Evolutionary conservation across 2,329 filamentous ascomycete genomes (phyloP).

Genomic region (Domatiomyces globalis): DNA sequence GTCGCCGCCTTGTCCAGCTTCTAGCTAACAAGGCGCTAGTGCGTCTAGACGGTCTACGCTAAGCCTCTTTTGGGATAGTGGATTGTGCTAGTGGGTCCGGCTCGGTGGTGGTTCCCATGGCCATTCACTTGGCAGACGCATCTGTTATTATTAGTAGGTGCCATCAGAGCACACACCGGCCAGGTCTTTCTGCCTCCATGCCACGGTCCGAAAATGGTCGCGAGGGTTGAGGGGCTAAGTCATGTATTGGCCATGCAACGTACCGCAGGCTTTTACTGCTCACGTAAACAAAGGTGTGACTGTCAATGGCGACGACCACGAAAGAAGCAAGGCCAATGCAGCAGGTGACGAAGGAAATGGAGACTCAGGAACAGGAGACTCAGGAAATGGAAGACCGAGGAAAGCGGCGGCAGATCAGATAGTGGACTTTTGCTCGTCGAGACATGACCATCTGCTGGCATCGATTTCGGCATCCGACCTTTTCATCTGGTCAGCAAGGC

Average conservation of each 20-base stretch:
- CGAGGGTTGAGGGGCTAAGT: conserved; percentile 7
- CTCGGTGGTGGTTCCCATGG: background rate
- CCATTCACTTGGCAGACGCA: background rate
- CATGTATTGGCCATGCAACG: conserved; percentile 39
- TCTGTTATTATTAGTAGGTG: background rate
- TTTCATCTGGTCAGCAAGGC: conserved; percentile 96
- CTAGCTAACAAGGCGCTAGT: background rate
- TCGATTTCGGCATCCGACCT: conserved; percentile 74
- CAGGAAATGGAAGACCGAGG: background rate
- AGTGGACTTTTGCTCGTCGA: conserved; percentile 59
- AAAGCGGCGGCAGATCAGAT: conserved; percentile 28
- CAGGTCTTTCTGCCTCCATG: background rate
- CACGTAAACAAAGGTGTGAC: conserved; percentile 29
- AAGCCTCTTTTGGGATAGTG: background rate
- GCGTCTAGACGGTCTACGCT: background rate
- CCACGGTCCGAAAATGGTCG: conserved; percentile 9
- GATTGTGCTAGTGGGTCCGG: background rate
- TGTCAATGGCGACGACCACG: conserved; percentile 19
- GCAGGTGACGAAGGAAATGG: conserved; percentile 13
- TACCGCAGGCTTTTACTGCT: conserved; percentile 35
- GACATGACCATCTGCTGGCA: conserved; percentile 70
- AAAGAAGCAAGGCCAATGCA: conserved; percentile 19
- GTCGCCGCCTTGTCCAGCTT: background rate
- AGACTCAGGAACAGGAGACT: background rate
- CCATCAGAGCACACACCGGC: background rate